Base-by-base conservation (phyloP, 2,329 filamentous ascomycete genomes). In the Penicillium sp. region DNA sequence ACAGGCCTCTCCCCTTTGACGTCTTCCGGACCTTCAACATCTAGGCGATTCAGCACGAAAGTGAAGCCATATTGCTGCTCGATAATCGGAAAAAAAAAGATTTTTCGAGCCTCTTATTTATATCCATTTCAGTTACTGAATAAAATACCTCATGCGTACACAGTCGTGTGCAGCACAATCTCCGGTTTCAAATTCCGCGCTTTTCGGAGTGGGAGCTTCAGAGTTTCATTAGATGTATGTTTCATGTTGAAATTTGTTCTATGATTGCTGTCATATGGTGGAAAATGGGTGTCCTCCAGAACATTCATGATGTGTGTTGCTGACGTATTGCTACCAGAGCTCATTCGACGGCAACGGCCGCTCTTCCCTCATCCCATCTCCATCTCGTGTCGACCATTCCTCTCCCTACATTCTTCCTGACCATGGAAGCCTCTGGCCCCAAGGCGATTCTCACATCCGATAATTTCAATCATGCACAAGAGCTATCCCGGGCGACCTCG, bases 401-500 rank as follows among this genome's bases (percentile, higher is more conserved):
- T 53, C 53, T 53, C 57, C 54, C 50, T 58, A 51, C 51, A 39
- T 51, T 61, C 40, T 44, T 53, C 62, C 51, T 58, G 60, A 70
- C 50, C 41, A 75, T 75, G 73, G 72, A 75, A 60, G 64, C 66
- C 52, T 63, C 69, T 42, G 61, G 57, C 50, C 60, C 61, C 53
- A 70, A 69, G 59, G 62, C 63, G 40, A 73, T 73, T 47, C 60
- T 72, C 32, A 73, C 72, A 47, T 68, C 70, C 32, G 68, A 73
- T 35, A 73, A 73, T 51, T 72, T 74, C 38, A 58, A 69, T 41
- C 70, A 72, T 70, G 67, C 80, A 69, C 84, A 90, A 63, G 86
- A 89, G 65, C 86, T 90, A 67, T 96, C 92, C 45, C 85, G 91
- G 70, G 90, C 91, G 36, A 94, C 91, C 40, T 93, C 91, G 1